Evolutionary conservation across 768 basidiomycete genomes (phyloP).

Genomic region (Gautieria morchelliformis): DNA sequence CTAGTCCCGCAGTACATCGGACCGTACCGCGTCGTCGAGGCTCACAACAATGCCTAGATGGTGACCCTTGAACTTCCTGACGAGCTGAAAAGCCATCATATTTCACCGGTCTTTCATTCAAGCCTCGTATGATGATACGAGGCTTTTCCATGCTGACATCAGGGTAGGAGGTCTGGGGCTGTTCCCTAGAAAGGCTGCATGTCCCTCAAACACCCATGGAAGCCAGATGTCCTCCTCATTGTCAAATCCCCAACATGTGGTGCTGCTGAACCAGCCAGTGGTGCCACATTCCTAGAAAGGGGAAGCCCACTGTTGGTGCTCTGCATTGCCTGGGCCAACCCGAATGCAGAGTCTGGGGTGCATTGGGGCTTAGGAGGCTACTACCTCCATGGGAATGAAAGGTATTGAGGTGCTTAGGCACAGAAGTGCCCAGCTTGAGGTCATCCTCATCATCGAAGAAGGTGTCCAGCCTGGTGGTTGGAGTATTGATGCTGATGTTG

Average conservation of each 20-base stretch:
- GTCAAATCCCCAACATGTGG: constrained; percentile 70
- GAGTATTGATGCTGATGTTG: constrained; percentile 37
- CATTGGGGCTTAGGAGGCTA: constrained; percentile 50
- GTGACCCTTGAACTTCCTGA: too few species aligned
- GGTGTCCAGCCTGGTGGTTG: constrained; percentile 56
- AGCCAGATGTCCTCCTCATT: constrained; percentile 37
- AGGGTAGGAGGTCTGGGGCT: constrained; percentile 10
- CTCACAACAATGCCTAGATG: too few species aligned
- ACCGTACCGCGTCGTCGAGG: too few species aligned
- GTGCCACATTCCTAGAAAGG: constrained; percentile 46
- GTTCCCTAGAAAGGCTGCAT: constrained; percentile 31
- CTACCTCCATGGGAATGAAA: constrained; percentile 34
- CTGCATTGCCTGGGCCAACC: constrained; percentile 32
- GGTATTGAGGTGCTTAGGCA: constrained; percentile 42
- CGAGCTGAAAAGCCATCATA: too few species aligned
- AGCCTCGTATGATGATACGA: too few species aligned
- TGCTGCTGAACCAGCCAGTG: constrained; percentile 41
- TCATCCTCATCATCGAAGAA: constrained; percentile 72
- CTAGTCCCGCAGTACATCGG: too few species aligned
- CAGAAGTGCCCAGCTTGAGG: constrained; percentile 34
- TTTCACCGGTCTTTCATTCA: too few species aligned
- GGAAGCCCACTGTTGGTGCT: constrained; percentile 44
- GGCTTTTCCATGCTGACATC: constrained; percentile 15
- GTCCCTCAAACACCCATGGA: constrained; percentile 31
- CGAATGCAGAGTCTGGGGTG: constrained; percentile 56